These are phyloP conservation scores for Vicia villosa DNA, from an alignment of 306 rosid genomes.

Conservation along the genomic window DNA sequence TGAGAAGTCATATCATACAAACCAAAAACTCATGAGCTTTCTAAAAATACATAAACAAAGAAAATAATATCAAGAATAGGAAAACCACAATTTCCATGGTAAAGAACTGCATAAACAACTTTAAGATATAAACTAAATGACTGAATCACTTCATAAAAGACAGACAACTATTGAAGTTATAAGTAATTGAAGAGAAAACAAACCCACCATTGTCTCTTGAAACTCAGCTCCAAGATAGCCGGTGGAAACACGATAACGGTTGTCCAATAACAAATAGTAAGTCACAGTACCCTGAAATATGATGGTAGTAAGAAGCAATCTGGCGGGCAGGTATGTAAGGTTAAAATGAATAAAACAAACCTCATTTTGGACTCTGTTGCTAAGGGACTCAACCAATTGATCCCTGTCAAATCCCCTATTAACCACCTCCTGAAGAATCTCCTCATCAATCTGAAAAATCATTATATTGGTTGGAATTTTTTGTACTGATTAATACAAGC, in stretches of 20 bases:
- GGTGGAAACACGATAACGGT: slow-evolving; percentile 72
- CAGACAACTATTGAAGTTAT: slow-evolving; percentile 1
- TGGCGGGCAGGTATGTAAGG: not conserved
- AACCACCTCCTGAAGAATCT: slow-evolving; percentile 81
- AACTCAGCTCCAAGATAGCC: slow-evolving; percentile 96
- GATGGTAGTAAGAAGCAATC: slow-evolving; percentile 33
- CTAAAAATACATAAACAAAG: not conserved
- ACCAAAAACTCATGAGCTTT: slow-evolving; percentile 38
- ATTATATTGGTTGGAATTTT: slow-evolving; percentile 1
- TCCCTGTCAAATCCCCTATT: slow-evolving; percentile 80
- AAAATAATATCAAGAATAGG: slow-evolving; percentile 19
- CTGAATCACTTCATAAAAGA: slow-evolving; percentile 29
- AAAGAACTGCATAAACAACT: slow-evolving; percentile 13
- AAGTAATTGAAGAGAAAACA: slow-evolving; percentile 2
- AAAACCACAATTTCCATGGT: slow-evolving; percentile 24
- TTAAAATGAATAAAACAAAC: slow-evolving; percentile 47
- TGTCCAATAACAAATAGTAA: slow-evolving; percentile 80
- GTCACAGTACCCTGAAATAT: slow-evolving; percentile 90
- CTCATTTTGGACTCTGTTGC: slow-evolving; percentile 80
- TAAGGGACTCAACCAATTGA: slow-evolving; percentile 76
- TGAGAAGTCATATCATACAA: slow-evolving; percentile 34
- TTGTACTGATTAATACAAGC: not conserved
- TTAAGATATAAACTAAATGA: slow-evolving; percentile 12
- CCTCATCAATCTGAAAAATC: slow-evolving; percentile 82
- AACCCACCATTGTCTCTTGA: slow-evolving; percentile 80